Evolutionary conservation across 2,329 filamentous ascomycete species (phyloP).

Genomic region (Phaeosphaeriaceae sp.): DNA sequence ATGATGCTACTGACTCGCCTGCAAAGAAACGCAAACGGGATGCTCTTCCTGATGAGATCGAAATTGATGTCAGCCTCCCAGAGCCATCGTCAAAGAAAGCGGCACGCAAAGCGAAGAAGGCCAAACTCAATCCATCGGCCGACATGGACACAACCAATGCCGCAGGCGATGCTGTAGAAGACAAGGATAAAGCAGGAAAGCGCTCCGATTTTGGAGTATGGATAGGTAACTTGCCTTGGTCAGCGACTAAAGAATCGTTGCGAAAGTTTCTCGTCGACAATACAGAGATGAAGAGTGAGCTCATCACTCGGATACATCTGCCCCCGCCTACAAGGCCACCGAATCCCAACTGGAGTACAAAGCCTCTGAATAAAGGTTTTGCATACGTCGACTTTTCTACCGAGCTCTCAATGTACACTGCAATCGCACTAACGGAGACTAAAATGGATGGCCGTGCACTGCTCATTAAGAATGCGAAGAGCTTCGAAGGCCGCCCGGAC

Average conservation of each 20-base stretch:
- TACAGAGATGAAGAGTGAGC: constrained; percentile 63
- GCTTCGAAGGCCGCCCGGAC: constrained; percentile 85
- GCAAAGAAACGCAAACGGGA: constrained; percentile 61
- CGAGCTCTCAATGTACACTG: constrained; percentile 71
- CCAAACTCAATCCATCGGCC: constrained; percentile 57
- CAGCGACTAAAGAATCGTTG: constrained; percentile 74
- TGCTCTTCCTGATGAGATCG: constrained; percentile 70
- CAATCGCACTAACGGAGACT: constrained; percentile 84
- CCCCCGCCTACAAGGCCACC: constrained; percentile 60
- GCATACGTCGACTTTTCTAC: constrained; percentile 92
- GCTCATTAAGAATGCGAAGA: constrained; percentile 91
- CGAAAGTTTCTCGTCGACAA: constrained; percentile 79
- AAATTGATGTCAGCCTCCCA: constrained; percentile 87
- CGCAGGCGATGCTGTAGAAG: constrained; percentile 46
- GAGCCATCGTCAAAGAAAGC: constrained; percentile 96
- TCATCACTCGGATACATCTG: constrained; percentile 85
- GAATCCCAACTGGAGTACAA: constrained; percentile 52
- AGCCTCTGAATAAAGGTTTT: constrained; percentile 84
- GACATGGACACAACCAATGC: constrained; percentile 12
- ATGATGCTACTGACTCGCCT: constrained; percentile 24
- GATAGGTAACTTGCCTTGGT: constrained; percentile 95
- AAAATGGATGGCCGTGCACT: constrained; percentile 77
- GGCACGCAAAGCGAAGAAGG: constrained; percentile 87
- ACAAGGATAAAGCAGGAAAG: constrained; percentile 49
- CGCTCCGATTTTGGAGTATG: constrained; percentile 87